Evolutionary conservation across 768 basidiomycete species (phyloP), one percentile per base, ranked within the genome.

Genomic region (Tremella fuciformis): DNA sequence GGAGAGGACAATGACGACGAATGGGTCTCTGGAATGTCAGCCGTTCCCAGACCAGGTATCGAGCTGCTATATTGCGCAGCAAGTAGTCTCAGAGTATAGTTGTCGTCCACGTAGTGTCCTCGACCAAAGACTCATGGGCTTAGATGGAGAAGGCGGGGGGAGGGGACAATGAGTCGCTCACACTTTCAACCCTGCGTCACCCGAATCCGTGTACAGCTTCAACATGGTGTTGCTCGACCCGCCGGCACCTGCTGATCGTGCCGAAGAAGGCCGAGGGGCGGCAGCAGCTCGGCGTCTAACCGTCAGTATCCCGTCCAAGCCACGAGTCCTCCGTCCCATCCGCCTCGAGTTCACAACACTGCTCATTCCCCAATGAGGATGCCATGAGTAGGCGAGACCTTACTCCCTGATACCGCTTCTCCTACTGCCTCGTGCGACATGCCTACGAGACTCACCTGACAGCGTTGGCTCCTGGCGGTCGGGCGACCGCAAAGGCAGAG

Each of bases 171-270:
- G 24, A 52, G 37, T 42, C 15, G 48, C 92, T 77, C 76, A 98
- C 96, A 99, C 91, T 83, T 92, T 85, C 55, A 99, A 83, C 21
- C 96, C 96, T 48, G 90, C 91, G 58, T 93, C 93, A 75, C 97
- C 96, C 76, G 97, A 94, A 57, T 76, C 76, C 39, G 96, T 98
- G 84, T 98, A 98, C 3, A 99, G 83, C 80, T 90, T 91, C 73
- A 99, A 84, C 96, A 99, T 98, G 57, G 96, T 99, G 81, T 91
- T 94, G 58, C 88, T 90, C 38, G 89, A 92, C 55, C 96, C 96
- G 54, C 96, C 96, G 58, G 91, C 91, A 41, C 94, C 92, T 24
- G 93, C 91, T 40, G 91, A 86, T 58, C 93, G 87, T 26, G 86
- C 77, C 0, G 91, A 93, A 75, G 91, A 92, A 22, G 92, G 91